Conservation (phyloP, 148 eudicot genomes). For the Camellia lanceoleosa region DNA sequence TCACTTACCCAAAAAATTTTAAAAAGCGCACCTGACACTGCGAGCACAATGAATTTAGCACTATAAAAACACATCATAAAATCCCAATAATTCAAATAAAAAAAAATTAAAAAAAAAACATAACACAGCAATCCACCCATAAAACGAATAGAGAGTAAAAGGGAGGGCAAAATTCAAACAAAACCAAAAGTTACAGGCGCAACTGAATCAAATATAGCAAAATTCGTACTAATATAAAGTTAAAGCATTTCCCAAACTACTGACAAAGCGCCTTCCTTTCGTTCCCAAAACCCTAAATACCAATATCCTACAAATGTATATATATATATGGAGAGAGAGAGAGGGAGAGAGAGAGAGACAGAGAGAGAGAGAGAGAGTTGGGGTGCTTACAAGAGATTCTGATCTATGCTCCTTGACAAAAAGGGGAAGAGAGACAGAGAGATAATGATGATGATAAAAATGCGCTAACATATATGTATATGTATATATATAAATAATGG, state of each 20-base stretch:
- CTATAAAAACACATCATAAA: not conserved
- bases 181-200: not conserved
- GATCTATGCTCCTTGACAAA: not conserved
- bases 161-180: not conserved
- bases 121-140: not conserved
- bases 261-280: not conserved
- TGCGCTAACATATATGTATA: too few species aligned
- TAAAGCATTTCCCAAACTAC: too few species aligned
- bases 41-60: not conserved
- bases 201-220: not conserved
- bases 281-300: not conserved
- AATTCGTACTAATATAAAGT: not conserved
- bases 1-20: constrained; percentile 28
- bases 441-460: not conserved
- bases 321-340: too few species aligned
- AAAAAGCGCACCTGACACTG: not conserved
- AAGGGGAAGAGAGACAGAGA: not conserved
- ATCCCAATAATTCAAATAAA: not conserved
- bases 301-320: not conserved
- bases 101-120: not conserved
- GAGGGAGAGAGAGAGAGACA: not conserved
- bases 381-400: not conserved
- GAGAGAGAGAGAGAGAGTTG: not conserved
- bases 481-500: not conserved
- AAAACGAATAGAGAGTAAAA: not conserved